Evolutionary conservation across 2,329 filamentous ascomycete species (phyloP).

Genomic region (Diplodia scrobiculata): DNA sequence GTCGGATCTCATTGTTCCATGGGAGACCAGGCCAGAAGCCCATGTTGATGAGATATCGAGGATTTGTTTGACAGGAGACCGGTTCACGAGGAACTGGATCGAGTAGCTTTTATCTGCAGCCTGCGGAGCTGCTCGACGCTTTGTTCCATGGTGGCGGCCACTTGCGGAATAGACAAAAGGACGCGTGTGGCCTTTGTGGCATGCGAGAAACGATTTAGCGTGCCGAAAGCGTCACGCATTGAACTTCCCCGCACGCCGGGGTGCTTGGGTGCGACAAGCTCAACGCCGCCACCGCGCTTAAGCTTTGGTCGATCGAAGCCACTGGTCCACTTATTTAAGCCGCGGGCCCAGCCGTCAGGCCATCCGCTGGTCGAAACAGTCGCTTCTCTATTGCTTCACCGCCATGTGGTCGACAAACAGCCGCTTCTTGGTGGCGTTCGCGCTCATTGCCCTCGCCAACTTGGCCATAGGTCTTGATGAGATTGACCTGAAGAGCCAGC

Average conservation of each 20-base stretch:
- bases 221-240: background rate
- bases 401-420: background rate
- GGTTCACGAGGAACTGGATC: too few species aligned
- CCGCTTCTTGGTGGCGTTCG: background rate
- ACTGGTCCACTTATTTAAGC: background rate
- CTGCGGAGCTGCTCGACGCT: background rate
- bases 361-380: background rate
- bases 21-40: conserved; percentile 2
- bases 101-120: background rate
- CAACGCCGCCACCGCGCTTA: conserved; percentile 10
- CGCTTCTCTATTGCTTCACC: background rate
- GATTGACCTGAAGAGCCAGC: background rate
- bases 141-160: background rate
- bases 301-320: background rate
- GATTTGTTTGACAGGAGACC: background rate
- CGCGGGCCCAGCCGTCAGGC: background rate
- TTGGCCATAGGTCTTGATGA: background rate
- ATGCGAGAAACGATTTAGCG: background rate
- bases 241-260: conserved; percentile 5
- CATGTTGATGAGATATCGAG: background rate
- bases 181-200: background rate
- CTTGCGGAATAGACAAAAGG: background rate
- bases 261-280: conserved; percentile 14
- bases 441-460: background rate
- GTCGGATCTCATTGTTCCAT: background rate